Conservation (phyloP, 2,329 filamentous ascomycete genomes). For the Sarocladium brachiariae region DNA sequence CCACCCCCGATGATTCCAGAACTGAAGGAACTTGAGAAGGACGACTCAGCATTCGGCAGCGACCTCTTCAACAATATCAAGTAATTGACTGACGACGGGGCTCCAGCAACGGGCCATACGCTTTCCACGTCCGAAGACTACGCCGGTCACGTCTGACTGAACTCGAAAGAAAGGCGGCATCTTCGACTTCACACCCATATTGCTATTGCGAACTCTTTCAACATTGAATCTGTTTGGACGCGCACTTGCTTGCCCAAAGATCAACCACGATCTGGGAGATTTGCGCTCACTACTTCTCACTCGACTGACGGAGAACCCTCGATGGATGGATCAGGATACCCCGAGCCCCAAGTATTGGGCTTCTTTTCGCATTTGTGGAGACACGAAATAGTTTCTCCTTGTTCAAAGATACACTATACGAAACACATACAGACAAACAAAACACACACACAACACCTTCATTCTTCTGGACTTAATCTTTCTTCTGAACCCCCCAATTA, state of each 20-base stretch:
- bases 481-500: not conserved
- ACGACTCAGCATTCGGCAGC: constrained; percentile 35
- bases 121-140: not conserved
- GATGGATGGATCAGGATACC: constrained; percentile 9
- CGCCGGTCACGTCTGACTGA: not conserved
- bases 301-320: not conserved
- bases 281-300: not conserved
- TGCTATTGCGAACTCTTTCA: not conserved
- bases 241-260: not conserved
- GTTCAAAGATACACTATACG: not conserved
- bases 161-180: not conserved
- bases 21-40: constrained; percentile 43
- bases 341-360: not conserved
- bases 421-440: not conserved
- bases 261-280: not conserved
- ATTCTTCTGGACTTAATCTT: constrained; percentile 5
- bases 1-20: constrained; percentile 58
- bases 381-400: not conserved
- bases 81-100: constrained; percentile 21
- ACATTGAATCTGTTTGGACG: not conserved
- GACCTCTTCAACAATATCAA: constrained; percentile 56
- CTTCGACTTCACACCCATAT: not conserved
- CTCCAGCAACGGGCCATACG: not conserved
- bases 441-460: too few species aligned
- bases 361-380: constrained; percentile 3